These are phyloP conservation scores for Penicillium turbatum DNA, from an alignment of 495 filamentous ascomycete genomes.

Conservation along the genomic window DNA sequence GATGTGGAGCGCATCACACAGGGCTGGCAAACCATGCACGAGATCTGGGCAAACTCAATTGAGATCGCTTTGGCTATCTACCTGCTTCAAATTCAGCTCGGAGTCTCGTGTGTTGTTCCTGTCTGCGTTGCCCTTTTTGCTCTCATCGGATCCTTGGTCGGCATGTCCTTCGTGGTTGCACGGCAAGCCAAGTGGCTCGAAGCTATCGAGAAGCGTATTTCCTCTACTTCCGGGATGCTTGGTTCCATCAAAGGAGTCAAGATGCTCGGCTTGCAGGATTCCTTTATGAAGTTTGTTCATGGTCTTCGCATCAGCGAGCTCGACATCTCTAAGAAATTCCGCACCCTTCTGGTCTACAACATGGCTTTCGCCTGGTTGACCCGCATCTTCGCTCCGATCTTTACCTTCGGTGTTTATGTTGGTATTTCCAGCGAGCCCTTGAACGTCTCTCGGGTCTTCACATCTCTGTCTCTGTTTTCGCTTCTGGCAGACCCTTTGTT, in stretches of 20 bases:
- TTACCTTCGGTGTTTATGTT: slow-evolving; percentile 50
- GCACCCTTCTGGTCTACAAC: slow-evolving; percentile 52
- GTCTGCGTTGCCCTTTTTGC: slow-evolving; percentile 47
- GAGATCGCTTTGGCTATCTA: slow-evolving; percentile 58
- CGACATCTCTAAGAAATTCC: slow-evolving; percentile 50
- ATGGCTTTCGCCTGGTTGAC: slow-evolving; percentile 52
- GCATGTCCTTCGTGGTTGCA: slow-evolving; percentile 26
- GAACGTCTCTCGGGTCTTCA: slow-evolving; percentile 51
- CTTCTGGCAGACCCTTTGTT: slow-evolving; percentile 54
- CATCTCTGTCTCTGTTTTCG: slow-evolving; percentile 56
- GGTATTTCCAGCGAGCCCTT: slow-evolving; percentile 48
- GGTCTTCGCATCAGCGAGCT: slow-evolving; percentile 54
- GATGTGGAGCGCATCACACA: slow-evolving; percentile 53
- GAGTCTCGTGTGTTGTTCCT: slow-evolving; percentile 48
- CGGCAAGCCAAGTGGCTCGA: slow-evolving; percentile 27
- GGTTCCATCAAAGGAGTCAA: slow-evolving; percentile 59
- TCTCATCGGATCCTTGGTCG: slow-evolving; percentile 34
- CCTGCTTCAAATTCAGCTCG: slow-evolving; percentile 54
- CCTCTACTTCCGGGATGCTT: slow-evolving; percentile 50
- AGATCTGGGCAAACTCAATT: slow-evolving; percentile 54
- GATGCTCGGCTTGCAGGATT: slow-evolving; percentile 52
- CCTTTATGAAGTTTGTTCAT: slow-evolving; percentile 41
- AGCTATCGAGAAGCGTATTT: slow-evolving; percentile 49
- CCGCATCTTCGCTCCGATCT: slow-evolving; percentile 48
- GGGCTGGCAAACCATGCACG: slow-evolving; percentile 48